A percentile compares a stretch with the other conserved stretches of the same genome.
These are phyloP conservation scores for Dendrobium catenatum DNA, from an alignment of 106 monocot genomes.

Conservation along the genomic window DNA sequence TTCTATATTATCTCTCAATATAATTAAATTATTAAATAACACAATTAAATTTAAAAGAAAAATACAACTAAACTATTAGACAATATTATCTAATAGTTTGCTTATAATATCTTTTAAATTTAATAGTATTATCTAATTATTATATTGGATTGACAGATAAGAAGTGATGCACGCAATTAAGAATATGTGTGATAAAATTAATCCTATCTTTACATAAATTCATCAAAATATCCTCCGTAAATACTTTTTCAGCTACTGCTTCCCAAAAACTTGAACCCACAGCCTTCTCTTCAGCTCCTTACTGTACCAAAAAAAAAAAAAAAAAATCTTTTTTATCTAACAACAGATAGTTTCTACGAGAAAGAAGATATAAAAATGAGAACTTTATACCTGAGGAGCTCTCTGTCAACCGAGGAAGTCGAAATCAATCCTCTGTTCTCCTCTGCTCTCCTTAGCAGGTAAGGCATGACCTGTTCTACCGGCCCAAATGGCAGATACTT, in stretches of 20 bases:
- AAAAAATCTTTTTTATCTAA: background rate
- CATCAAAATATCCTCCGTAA: background rate
- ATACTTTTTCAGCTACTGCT: background rate
- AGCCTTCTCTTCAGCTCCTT: slow-evolving; percentile 30
- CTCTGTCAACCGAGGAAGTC: slow-evolving; percentile 48
- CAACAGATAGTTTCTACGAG: background rate
- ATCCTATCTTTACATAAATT: background rate
- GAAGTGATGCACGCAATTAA: too few species aligned
- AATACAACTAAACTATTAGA: too few species aligned
- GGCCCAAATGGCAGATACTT: slow-evolving; percentile 95
- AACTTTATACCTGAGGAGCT: slow-evolving; percentile 25
- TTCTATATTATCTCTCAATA: too few species aligned
- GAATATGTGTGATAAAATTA: too few species aligned
- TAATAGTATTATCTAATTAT: too few species aligned
- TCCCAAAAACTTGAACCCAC: slow-evolving; percentile 11
- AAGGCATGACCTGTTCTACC: slow-evolving; percentile 82
- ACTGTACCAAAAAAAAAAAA: background rate
- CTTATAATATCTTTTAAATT: too few species aligned
- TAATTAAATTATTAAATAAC: too few species aligned
- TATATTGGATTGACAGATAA: too few species aligned
- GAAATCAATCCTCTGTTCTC: slow-evolving; percentile 88
- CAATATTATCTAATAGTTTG: too few species aligned
- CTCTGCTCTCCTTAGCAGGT: slow-evolving; percentile 82
- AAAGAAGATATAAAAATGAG: background rate
- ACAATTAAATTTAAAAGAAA: too few species aligned